Conservation (phyloP, 257 asterid species). For the Datura wrightii region DNA sequence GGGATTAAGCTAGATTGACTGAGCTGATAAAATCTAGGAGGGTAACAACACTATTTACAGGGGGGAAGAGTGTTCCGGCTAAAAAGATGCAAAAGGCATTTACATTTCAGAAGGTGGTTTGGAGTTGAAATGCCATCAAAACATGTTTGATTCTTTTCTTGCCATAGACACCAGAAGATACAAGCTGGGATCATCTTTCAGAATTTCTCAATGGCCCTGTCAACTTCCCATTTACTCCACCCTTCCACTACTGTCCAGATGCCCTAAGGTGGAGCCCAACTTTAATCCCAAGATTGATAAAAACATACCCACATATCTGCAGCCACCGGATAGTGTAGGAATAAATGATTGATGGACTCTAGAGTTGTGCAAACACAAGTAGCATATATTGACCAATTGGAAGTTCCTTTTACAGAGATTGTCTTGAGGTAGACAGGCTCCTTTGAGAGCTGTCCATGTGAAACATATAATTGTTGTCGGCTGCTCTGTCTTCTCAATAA, state of each 20-base stretch:
- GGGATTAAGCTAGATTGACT: background rate
- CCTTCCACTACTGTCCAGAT: background rate
- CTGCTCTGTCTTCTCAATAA: background rate
- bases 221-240: slow-evolving; percentile 5
- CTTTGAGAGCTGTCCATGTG: background rate
- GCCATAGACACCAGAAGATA: background rate
- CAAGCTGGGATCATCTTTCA: background rate
- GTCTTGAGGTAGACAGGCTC: background rate
- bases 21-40: background rate
- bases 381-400: background rate
- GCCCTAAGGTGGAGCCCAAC: background rate
- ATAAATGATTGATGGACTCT: slow-evolving; percentile 1
- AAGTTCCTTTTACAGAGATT: background rate
- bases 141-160: background rate
- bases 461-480: background rate
- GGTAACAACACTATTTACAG: background rate
- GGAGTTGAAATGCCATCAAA: background rate
- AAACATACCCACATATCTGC: background rate
- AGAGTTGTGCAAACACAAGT: background rate
- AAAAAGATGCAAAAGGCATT: background rate
- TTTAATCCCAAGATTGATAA: background rate
- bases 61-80: background rate
- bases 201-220: background rate
- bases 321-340: slow-evolving; percentile 20
- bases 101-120: background rate